Evolutionary conservation across 192 early-diverging fungal species (phyloP), one percentile per base, ranked within the genome.

Genomic region (Backusella westeae): DNA sequence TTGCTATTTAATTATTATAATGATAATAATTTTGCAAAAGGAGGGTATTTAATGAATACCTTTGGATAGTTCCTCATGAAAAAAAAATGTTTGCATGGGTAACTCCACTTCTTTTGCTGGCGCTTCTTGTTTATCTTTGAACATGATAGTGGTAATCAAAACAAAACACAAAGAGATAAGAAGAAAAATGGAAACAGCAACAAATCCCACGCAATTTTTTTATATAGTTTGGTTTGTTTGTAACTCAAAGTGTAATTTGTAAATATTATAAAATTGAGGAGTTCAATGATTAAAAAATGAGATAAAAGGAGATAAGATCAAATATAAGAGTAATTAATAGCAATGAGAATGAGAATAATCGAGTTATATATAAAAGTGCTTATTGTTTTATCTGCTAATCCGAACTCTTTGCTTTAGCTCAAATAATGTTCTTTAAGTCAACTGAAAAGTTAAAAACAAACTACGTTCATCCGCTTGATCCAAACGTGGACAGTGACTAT

Each of bases 401-500:
- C 8, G 32, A 63, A 66, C 38, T 15, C 19, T 34, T 56, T 32
- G 2, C 36, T 29, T 74, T 6, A 38, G 67, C 49, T 59, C 38
- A 63, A 39, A 12, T 10, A 52, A 38, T 66, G 32, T 36, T 69
- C 12, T 63, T 63, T 9, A 63, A 29, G 56, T 63, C 56, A 26
- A 29, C 56, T 29, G 56, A 63, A 63, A 63, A 63, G 26, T 8
- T 29, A 63, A 63, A 63, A 35, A 14, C 70, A 2, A 21, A 12
- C 5, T 34, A 56, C 63, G 14, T n/a, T 53, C 72, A 73, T 10
- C 53, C 34, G 7, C 53, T 38, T 41, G 75, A 76, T 76, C 44
- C 68, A 52, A 67, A 68, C 26, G 65, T 76, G 7, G 75, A 76
- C 17, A 46, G 17, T 36, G 75, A 76, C 8, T 70, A 76, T 46